Conservation (phyloP, 176 grass and related monocot species). For the Oryza australiensis region DNA sequence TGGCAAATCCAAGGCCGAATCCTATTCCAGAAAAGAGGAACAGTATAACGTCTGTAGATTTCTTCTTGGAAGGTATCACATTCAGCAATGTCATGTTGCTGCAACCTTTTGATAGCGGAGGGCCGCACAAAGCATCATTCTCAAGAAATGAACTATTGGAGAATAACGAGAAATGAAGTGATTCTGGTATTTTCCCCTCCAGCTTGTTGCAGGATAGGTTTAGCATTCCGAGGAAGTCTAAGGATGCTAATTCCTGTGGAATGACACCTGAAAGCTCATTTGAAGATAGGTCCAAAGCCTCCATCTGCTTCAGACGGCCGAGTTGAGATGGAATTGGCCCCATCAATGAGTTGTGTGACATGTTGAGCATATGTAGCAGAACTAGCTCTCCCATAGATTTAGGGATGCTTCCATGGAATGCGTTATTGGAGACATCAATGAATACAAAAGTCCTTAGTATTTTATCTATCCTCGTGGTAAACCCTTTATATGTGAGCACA, state of each 20-base stretch:
- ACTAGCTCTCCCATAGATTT: constrained; percentile 32
- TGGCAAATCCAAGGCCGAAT: constrained; percentile 25
- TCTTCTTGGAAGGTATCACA: background rate
- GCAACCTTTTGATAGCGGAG: no score
- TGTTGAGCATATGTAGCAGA: background rate
- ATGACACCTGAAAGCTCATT: constrained; percentile 41
- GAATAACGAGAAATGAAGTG: constrained; percentile 10
- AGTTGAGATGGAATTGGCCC: constrained; percentile 21
- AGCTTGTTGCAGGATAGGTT: constrained; percentile 50
- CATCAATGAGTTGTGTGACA: constrained; percentile 18
- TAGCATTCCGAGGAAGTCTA: constrained; percentile 31
- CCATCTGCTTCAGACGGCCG: background rate
- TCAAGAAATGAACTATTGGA: background rate
- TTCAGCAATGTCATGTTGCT: background rate
- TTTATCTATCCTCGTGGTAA: accelerated
- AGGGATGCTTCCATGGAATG: constrained; percentile 41
- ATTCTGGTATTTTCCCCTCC: constrained; percentile 27
- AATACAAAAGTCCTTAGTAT: background rate
- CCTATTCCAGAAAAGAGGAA: constrained; percentile 16
- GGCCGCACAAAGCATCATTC: constrained; percentile 14
- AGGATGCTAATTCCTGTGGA: constrained; percentile 17
- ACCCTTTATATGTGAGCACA: background rate
- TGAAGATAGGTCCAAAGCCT: constrained; percentile 40
- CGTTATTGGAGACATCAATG: constrained; percentile 26
- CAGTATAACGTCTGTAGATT: background rate